Base-by-base conservation (phyloP, 371 early-diverging fungal genomes). In the Entomophthora muscae region DNA sequence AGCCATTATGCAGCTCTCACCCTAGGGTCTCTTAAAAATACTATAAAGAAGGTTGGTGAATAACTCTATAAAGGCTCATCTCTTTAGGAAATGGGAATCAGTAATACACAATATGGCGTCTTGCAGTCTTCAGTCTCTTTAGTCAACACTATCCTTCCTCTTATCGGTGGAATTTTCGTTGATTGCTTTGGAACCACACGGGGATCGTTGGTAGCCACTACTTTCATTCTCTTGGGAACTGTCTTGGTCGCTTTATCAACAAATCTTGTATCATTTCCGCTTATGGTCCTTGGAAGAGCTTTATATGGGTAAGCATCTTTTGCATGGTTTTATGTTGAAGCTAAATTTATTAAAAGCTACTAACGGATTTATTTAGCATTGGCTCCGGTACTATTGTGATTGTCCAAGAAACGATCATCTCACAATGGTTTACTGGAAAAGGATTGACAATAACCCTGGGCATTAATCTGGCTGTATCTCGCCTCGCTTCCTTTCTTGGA, bases 81-180 rank as follows among this genome's bases (percentile, higher is more conserved):
- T 55, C 21, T 55, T 55, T 55, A 58, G 58, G 58, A 58, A 30
- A 58, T 58, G 58, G 56, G 33, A n/a, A 76, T 79, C 52, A 66
- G 66, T 7, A 77, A 79, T 62, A 75, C 76, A 1, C 71, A 74
- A 52, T 80, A 77, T 64, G 80, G 80, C 64, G 74, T 80, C 1
- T 63, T 80, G n/a, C 72, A 75, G 29, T 74, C 78, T n/a, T 65
- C 74, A 2, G 75, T 79, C 0, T 70, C 75, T 10, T 74, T 78
- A 32, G 72, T 80, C 53, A 78, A 78, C 62, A 80, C 80, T 0
- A 69, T 80, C 32, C 72, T 80, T 51, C 80, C 80, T n/a, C 71
- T 78, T 42, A 66, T 73, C 1, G 78, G 76, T 59, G 68, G 67
- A 1, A 32, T 68, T 1, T 64, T 63, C 21, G 32, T 68, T 51